Base-by-base conservation (phyloP, 768 basidiomycete genomes). In the Kwoniella bestiolae region DNA sequence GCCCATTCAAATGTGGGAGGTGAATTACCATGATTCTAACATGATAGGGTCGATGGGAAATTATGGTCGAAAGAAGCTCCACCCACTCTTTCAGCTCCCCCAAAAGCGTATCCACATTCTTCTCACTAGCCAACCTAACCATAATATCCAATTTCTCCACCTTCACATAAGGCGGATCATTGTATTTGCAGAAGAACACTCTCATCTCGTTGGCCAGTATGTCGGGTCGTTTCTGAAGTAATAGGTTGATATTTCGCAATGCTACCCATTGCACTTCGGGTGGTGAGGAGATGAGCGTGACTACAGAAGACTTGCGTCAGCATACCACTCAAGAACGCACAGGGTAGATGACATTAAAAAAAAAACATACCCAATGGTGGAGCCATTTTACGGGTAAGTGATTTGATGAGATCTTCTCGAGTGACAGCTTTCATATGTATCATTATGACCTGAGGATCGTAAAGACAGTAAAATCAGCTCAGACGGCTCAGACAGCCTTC, bases 111-210 rank as follows among this genome's bases (percentile, higher is more conserved):
- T 97, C 94, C 1, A 95, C 91, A 72, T 97, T 99, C 81, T 86
- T 88, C 67, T 97, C 95, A 23, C 85, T 86, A 12, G 92, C 94
- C 61, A 99, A 83, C 60, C 92, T 86, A 56, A 97, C 91, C 96
- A 99, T 99, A 78, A 98, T 96, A 73, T 97, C 96, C 70, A 99
- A 83, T 82, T 99, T 98, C 82, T 97, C 96, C 57, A 97, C 87
- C 82, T 99, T 99, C 80, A 98, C 94, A 76, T 98, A 99, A n/a
- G 95, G 83, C 5, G 95, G 95, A 77, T 99, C 95, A 76, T 98
- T 98, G 83, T 99, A 98, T 82, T 99, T 99, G 88, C 95, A 97
- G 85, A 98, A 99, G 81, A 99, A 99, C 21, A 99, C 96, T 49
- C 94, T 87, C 92, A 99, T 94, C 81, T 99, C 95, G 81, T 91